These are phyloP conservation scores for Talaromyces piceae DNA, from an alignment of 2,329 filamentous ascomycete genomes.

Conservation along the genomic window DNA sequence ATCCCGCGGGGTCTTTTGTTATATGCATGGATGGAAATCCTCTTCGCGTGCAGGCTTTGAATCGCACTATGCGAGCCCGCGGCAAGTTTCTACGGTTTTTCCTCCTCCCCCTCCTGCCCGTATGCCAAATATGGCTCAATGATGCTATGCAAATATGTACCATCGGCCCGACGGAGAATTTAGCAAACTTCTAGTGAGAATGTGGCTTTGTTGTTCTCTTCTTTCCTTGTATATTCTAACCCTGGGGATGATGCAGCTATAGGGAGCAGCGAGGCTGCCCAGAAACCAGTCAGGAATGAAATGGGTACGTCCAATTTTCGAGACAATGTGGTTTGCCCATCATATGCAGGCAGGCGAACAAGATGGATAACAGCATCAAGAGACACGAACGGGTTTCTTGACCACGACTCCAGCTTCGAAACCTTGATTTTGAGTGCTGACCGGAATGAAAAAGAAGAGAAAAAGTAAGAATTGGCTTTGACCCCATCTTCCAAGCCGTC, in stretches of 20 bases:
- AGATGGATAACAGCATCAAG: not conserved
- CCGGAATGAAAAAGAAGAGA: not conserved
- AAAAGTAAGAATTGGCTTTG: not conserved
- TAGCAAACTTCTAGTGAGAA: not conserved
- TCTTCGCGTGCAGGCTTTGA: not conserved
- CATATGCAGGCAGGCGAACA: not conserved
- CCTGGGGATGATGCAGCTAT: not conserved
- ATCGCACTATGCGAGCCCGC: not conserved
- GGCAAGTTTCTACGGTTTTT: no score
- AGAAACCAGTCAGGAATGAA: no score
- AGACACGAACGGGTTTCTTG: not conserved
- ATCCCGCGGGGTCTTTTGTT: not conserved
- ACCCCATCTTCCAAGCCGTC: not conserved
- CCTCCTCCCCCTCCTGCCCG: no score
- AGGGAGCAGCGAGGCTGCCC: no score
- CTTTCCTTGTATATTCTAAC: not conserved
- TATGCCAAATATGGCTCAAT: no score
- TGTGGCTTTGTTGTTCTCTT: not conserved
- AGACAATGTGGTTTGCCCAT: not conserved
- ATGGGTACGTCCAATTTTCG: not conserved
- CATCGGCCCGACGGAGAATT: not conserved
- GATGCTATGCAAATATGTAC: no score
- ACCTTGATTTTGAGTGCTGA: conserved; percentile 1
- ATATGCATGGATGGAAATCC: conserved; percentile 7
- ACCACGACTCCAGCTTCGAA: not conserved